phyloP scores from a whole-genome alignment of 768 basidiomycete genomes.

The Suillus americanus region DNA sequence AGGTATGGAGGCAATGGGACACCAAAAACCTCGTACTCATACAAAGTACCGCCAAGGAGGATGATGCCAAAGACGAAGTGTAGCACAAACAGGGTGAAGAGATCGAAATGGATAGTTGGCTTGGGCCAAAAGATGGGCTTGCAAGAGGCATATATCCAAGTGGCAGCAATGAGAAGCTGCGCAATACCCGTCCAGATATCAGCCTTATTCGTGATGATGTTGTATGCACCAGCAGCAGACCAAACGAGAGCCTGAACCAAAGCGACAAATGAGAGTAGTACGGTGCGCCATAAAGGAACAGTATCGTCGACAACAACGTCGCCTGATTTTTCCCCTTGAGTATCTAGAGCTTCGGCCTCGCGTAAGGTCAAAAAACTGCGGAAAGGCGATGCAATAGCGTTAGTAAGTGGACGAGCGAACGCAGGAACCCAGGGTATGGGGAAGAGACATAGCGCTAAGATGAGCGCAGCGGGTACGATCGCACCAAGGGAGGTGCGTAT shows the following conservation, averaged over 20 bases:
- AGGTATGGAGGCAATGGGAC: constrained; percentile 39
- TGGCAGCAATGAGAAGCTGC: constrained; percentile 46
- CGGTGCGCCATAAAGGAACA: constrained; percentile 58
- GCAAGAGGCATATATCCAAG: constrained; percentile 68
- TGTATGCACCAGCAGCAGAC: constrained; percentile 60
- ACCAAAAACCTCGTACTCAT: constrained; percentile 45
- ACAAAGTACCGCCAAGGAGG: constrained; percentile 53
- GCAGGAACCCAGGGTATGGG: constrained; percentile 31
- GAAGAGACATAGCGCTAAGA: constrained; percentile 41
- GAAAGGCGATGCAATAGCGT: constrained; percentile 30
- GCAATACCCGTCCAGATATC: constrained; percentile 36
- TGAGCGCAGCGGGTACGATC: constrained; percentile 46
- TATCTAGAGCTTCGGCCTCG: constrained; percentile 54
- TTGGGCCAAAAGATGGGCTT: constrained; percentile 54
- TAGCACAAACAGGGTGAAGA: constrained; percentile 56
- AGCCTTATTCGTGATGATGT: constrained; percentile 38
- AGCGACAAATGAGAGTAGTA: constrained; percentile 55
- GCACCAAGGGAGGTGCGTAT: constrained; percentile 53
- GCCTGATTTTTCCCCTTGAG: background rate
- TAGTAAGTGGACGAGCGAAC: constrained; percentile 16
- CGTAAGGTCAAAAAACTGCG: constrained; percentile 45
- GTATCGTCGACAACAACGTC: constrained; percentile 3
- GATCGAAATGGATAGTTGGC: constrained; percentile 60
- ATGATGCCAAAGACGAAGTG: constrained; percentile 48
- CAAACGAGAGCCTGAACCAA: constrained; percentile 57